These are phyloP conservation scores for Diplodia corticola DNA, from an alignment of 2,329 filamentous ascomycete species.

Conservation along the genomic window DNA sequence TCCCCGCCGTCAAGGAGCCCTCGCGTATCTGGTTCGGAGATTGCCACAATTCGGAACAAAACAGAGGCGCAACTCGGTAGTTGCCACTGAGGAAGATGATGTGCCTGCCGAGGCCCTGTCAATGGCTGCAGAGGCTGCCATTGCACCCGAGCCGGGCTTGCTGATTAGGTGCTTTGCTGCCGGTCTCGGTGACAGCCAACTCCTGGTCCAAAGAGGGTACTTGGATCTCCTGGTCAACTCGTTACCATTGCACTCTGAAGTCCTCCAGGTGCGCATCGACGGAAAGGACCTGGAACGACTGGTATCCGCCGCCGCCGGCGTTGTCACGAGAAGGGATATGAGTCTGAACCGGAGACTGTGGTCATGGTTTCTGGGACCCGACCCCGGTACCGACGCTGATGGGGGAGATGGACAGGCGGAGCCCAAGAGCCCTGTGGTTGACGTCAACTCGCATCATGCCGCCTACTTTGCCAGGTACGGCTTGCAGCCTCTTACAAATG, in stretches of 20 bases:
- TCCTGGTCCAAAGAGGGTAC: slow-evolving; percentile 91
- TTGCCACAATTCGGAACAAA: slow-evolving; percentile 64
- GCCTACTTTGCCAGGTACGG: slow-evolving; percentile 81
- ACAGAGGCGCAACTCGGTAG: slow-evolving; percentile 21
- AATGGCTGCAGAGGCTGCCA: slow-evolving; percentile 63
- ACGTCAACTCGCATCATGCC: slow-evolving; percentile 50
- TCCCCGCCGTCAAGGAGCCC: slow-evolving; percentile 77
- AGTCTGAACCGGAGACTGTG: slow-evolving; percentile 92
- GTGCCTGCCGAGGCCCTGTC: slow-evolving; percentile 40
- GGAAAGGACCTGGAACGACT: slow-evolving; percentile 76
- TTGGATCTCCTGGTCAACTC: slow-evolving; percentile 90
- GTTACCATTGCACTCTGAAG: slow-evolving; percentile 77
- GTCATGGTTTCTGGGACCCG: slow-evolving; percentile 91
- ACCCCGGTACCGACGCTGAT: slow-evolving; percentile 47
- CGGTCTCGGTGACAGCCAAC: slow-evolving; percentile 80
- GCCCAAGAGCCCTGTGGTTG: slow-evolving; percentile 38
- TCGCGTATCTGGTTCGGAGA: slow-evolving; percentile 80
- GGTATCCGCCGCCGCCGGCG: slow-evolving; percentile 77
- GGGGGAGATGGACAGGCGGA: slow-evolving; percentile 39
- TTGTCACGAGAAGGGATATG: slow-evolving; percentile 91
- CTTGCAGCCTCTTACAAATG: slow-evolving; percentile 69
- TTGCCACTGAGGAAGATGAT: slow-evolving; percentile 20
- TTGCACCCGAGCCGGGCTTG: slow-evolving; percentile 86
- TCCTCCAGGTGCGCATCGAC: slow-evolving; percentile 75
- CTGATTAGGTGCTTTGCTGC: slow-evolving; percentile 89